phyloP scores from a whole-genome alignment of 306 rosid species.

The Dryas octopetala region DNA sequence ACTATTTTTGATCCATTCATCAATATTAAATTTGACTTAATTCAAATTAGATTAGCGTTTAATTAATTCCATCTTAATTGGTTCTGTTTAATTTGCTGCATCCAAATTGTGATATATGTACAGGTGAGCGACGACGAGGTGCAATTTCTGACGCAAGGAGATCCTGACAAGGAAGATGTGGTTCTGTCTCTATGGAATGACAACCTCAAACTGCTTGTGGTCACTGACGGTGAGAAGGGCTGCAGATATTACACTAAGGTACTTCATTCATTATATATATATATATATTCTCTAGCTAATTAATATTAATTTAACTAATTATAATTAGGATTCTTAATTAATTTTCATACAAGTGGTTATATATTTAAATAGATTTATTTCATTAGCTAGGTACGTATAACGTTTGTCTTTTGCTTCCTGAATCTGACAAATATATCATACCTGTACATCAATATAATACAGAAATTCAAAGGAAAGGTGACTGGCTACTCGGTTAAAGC shows the following conservation, averaged over 20 bases:
- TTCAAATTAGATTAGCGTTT: no score
- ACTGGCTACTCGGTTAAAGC: slow-evolving; percentile 48
- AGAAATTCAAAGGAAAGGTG: slow-evolving; percentile 60
- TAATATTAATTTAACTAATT: no score
- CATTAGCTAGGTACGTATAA: no score
- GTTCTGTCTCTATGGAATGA: slow-evolving; percentile 56
- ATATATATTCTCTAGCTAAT: no score
- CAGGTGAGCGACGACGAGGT: slow-evolving; percentile 78
- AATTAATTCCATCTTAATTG: no score
- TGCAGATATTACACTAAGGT: slow-evolving; percentile 68
- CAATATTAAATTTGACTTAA: no score
- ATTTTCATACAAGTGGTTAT: no score
- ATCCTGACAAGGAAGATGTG: slow-evolving; percentile 50
- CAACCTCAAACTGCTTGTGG: slow-evolving; percentile 52
- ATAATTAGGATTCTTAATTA: no score
- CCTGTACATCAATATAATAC: neutral
- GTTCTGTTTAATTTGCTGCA: neutral
- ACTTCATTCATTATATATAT: neutral
- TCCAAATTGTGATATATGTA: neutral
- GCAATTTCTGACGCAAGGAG: slow-evolving; percentile 52
- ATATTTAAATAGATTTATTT: no score
- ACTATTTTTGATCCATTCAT: no score
- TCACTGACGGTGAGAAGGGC: slow-evolving; percentile 71
- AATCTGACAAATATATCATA: neutral
- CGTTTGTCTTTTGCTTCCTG: neutral